Evolutionary conservation across 2,329 filamentous ascomycete species (phyloP), one percentile per base, ranked within the genome.

Genomic region (Aureobasidium lini): DNA sequence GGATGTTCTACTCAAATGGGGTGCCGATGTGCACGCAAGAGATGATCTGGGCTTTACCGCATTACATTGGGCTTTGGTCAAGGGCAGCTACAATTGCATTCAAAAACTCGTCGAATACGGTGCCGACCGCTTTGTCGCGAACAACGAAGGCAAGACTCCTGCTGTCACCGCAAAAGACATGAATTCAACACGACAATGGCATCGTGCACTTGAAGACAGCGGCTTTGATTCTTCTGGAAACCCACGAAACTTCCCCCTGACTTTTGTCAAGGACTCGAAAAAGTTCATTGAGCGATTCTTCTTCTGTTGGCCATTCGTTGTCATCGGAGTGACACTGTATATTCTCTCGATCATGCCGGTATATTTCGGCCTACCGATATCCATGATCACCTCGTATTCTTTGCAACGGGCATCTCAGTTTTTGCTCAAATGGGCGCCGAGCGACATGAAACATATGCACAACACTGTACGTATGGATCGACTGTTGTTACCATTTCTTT

Each of bases 21-120:
- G 94, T 57, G 94, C 94, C 39, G 94, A 91, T 70, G 90, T 96
- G 8, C 90, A 95, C 73, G 87, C 90, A 36, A 85, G 82, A 32
- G 94, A 99, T 68, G 91, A 96, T 70, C 88, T 92, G 66, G 93
- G 93, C 31, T 94, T 97, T 72, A 96, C 93, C 0, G 91, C 94
- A 4, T 77, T 99, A 65, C 94, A 99, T 71, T 99, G 94, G 94
- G 92, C 91, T 0, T 78, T 99, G 48, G 94, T 99, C 37, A 96
- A 95, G 75, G 94, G 95, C 11, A 94, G 88, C 50, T 84, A 89
- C 62, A 86, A 86, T 10, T 96, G 92, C 71, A 88, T 99, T 63
- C 86, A 95, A 70, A 97, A 96, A 75, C 79, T 99, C 46, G 83
- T 99, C 66, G 94, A 99, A 76, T 96, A 96, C 72, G 95, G 94